Evolutionary conservation across 495 filamentous ascomycete genomes (phyloP).

Genomic region (Podospora pseudopauciseta): DNA sequence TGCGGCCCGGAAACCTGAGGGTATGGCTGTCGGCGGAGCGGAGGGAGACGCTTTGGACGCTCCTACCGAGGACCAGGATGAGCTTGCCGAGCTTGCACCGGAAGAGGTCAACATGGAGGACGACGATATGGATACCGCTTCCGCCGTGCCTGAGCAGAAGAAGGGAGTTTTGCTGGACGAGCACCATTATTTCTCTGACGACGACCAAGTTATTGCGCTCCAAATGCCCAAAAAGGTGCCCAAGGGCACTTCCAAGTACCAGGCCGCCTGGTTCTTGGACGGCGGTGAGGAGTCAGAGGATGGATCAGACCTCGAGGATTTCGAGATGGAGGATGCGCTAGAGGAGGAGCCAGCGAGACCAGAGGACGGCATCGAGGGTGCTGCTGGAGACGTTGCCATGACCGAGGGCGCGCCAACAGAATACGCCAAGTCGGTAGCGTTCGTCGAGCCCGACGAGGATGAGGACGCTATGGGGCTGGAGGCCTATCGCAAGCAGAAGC

Average conservation of each 20-base stretch:
- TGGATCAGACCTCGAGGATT: conserved; percentile 75
- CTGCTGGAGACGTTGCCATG: conserved; percentile 56
- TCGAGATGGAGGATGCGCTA: conserved; percentile 66
- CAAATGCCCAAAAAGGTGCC: conserved; percentile 69
- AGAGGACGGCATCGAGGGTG: conserved; percentile 75
- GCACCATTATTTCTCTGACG: conserved; percentile 97
- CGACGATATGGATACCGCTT: conserved; percentile 49
- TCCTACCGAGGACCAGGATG: conserved; percentile 75
- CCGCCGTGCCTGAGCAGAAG: conserved; percentile 45
- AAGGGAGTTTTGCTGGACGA: conserved; percentile 90
- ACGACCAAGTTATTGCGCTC: conserved; percentile 50
- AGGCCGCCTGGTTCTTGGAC: conserved; percentile 87
- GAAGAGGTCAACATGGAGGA: conserved; percentile 80
- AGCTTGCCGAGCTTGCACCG: conserved; percentile 70
- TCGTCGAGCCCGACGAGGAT: conserved; percentile 79
- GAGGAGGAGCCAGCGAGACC: conserved; percentile 48
- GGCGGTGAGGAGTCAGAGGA: conserved; percentile 80
- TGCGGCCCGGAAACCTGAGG: conserved; percentile 52
- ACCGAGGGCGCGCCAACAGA: conserved; percentile 81
- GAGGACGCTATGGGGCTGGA: conserved; percentile 77
- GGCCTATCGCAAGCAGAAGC: conserved; percentile 71
- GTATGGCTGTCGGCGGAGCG: conserved; percentile 64
- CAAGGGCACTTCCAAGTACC: conserved; percentile 88
- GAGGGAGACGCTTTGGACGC: conserved; percentile 55
- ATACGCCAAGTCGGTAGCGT: conserved; percentile 86